These are phyloP conservation scores for Ceratobasidium sp. DNA, from an alignment of 1,284 basidiomycete genomes.

Conservation along the genomic window DNA sequence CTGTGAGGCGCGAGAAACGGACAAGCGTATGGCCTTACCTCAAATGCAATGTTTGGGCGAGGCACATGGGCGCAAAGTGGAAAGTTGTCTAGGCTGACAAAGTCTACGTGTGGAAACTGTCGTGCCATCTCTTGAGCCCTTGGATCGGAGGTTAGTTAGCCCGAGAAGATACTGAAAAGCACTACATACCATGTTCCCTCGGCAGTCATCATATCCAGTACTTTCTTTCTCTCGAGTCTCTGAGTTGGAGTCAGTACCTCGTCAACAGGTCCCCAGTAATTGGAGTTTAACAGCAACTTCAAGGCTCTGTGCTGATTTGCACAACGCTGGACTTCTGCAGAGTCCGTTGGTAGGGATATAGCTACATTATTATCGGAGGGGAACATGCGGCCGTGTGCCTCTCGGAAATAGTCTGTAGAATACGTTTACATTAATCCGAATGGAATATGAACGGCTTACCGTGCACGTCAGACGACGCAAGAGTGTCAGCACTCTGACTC, in stretches of 20 bases:
- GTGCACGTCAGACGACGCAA: neutral
- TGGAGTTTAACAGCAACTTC: neutral
- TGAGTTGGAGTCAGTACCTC: conserved; percentile 1
- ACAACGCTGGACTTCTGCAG: conserved; percentile 7
- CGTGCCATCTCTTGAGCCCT: conserved; percentile 16
- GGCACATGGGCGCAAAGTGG: neutral
- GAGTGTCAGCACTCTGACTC: conserved; percentile 8
- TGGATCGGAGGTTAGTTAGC: neutral
- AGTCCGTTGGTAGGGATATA: conserved; percentile 2
- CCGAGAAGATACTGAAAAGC: neutral
- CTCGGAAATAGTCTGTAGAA: conserved; percentile 13
- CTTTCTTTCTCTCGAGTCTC: neutral
- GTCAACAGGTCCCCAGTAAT: conserved; percentile 1
- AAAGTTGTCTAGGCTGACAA: conserved; percentile 4
- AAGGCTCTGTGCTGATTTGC: neutral
- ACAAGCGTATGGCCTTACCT: no score
- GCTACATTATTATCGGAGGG: conserved; percentile 5
- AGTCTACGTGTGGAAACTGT: conserved; percentile 1
- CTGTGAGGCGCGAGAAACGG: no score
- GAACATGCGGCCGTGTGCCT: conserved; percentile 12
- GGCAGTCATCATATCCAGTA: conserved; percentile 19
- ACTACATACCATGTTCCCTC: conserved; percentile 18
- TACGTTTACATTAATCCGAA: neutral
- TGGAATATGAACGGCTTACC: neutral
- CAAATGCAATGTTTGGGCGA: conserved; percentile 8